These are phyloP conservation scores for Ascochyta viciae-villosae DNA, from an alignment of 2,329 filamentous ascomycete species.

Conservation along the genomic window DNA sequence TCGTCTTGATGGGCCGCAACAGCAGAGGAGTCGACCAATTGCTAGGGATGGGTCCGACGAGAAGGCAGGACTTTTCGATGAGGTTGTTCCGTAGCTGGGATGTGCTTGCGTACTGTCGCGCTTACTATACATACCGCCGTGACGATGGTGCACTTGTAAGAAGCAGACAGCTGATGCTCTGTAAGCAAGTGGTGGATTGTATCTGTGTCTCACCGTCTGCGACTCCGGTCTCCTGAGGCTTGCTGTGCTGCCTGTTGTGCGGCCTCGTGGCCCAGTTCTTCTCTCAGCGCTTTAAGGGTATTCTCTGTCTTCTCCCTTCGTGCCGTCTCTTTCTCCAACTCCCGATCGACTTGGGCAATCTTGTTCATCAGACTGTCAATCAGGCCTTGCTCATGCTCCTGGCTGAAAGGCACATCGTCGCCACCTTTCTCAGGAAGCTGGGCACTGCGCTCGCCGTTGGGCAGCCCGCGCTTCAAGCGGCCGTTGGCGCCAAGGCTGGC, in stretches of 20 bases:
- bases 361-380: slow-evolving; percentile 41
- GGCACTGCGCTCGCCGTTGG: slow-evolving; percentile 46
- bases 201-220: slow-evolving; percentile 37
- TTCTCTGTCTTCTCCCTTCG: slow-evolving; percentile 41
- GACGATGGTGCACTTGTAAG: not conserved
- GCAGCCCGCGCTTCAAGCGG: slow-evolving; percentile 43
- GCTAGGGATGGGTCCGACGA: too few species aligned
- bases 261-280: slow-evolving; percentile 45
- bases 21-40: too few species aligned
- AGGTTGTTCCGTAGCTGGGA: too few species aligned
- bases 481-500: slow-evolving; percentile 42
- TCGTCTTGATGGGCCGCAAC: too few species aligned
- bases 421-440: slow-evolving; percentile 45
- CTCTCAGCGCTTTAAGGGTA: slow-evolving; percentile 40
- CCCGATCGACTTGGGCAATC: slow-evolving; percentile 43
- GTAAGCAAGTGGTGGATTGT: not conserved
- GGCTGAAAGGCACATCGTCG: slow-evolving; percentile 44
- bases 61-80: too few species aligned
- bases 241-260: slow-evolving; percentile 48
- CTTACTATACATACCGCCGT: too few species aligned
- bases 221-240: slow-evolving; percentile 46
- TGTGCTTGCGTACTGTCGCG: too few species aligned
- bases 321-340: slow-evolving; percentile 41
- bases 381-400: slow-evolving; percentile 45
- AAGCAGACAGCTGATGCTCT: not conserved